Base-by-base conservation (phyloP, 1,284 basidiomycete species). In the Ustilago crameri region DNA sequence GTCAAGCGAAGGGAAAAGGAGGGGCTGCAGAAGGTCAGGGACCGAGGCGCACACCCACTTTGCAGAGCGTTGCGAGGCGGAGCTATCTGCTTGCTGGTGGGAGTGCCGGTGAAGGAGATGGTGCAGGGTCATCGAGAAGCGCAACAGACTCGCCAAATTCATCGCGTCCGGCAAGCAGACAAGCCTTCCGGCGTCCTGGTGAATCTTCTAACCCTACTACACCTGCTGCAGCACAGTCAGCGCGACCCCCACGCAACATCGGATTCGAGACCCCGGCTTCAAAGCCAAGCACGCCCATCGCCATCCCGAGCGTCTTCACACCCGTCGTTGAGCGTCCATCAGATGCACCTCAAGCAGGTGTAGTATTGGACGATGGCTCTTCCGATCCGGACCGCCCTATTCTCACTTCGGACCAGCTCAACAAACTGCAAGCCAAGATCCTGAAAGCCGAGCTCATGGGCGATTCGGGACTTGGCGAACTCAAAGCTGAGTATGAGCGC, bases 351-450 rank as follows among this genome's bases (percentile, higher is more conserved):
- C 35, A 14, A 24, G 37, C 53, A 17, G 68, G 58, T 23, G 45
- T 62, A 1, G 47, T 61, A 22, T 8, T 62, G 14, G 56, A 64
- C 24, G 50, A 58, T 26, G 54, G 50, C 34, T 46, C 51, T 7
- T 34, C 41, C 34, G 51, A 66, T 18, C 72, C 68, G 0, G 60
- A 64, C 41, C 37, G 58, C 3, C 59, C 63, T 30, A 44, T 68
- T 24, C 67, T 87, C 51, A 83, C 84, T 0, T 79, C 85, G 9
- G 84, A 84, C 35, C 91, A 91, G 34, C 86, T 98, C 41, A 98
- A 98, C 84, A 91, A 90, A 78, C 85, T 98, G 1, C 95, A 98
- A 84, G 96, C 95, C 8, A 91, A 91, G 74, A 93, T 96, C 1
- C 85, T 98, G 17, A 90, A 93, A 18, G 94, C 95, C 9, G 95